Percentiles rank a stretch among this genome's conserved stretches.
Conservation (phyloP, 1,284 basidiomycete species). For the Schizopora paradoxa region DNA sequence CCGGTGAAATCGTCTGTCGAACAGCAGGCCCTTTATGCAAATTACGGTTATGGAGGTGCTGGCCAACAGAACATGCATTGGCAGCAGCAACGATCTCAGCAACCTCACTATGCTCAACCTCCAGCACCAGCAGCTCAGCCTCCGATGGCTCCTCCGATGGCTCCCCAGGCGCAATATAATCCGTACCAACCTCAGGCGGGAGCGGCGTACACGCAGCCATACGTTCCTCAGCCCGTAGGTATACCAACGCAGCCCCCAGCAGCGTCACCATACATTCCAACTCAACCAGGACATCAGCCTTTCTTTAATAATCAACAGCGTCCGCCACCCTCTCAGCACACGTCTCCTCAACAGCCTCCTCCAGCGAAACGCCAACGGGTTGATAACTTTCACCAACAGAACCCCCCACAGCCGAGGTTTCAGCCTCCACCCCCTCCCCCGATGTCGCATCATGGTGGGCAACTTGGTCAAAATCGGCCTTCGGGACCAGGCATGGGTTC, state of each 20-base stretch:
- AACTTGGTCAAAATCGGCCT: conserved; percentile 18
- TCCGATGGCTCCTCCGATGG: conserved; percentile 34
- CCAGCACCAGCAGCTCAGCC: conserved; percentile 47
- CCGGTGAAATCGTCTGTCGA: conserved; percentile 50
- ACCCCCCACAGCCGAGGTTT: conserved; percentile 36
- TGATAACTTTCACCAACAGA: conserved; percentile 59
- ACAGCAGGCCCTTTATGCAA: conserved; percentile 73
- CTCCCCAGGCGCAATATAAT: conserved; percentile 59
- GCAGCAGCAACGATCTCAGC: conserved; percentile 45
- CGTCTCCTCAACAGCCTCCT: conserved; percentile 63
- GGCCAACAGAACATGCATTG: conserved; percentile 50
- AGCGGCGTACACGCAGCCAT: conserved; percentile 56
- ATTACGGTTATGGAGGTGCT: conserved; percentile 82
- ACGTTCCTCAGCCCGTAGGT: conserved; percentile 46
- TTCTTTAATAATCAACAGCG: conserved; percentile 26
- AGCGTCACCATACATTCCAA: conserved; percentile 23
- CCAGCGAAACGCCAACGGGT: conserved; percentile 82
- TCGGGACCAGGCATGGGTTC: conserved; percentile 7
- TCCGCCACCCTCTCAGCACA: conserved; percentile 42
- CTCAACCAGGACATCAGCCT: conserved; percentile 28
- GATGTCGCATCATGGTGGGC: conserved; percentile 20
- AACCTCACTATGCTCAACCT: conserved; percentile 44
- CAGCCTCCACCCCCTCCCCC: conserved; percentile 39
- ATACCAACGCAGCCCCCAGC: conserved; percentile 8
- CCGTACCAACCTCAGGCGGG: conserved; percentile 67